Conservation (phyloP, 345 rosid genomes). For the Populus ilicifolia region DNA sequence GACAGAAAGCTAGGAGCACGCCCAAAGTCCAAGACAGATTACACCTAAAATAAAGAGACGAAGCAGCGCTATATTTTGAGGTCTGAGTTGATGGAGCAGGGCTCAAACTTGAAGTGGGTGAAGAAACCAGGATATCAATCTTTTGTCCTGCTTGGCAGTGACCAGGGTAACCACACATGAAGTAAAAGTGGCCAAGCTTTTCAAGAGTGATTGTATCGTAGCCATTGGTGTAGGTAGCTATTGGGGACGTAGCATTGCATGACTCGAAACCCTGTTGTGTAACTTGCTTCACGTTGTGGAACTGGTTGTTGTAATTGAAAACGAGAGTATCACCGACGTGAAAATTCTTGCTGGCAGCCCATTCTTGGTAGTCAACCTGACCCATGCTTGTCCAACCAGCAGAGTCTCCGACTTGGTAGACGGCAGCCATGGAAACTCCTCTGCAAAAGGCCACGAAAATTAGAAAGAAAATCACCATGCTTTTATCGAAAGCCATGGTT, state of each 20-base stretch:
- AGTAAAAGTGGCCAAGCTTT: constrained; percentile 28
- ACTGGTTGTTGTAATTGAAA: constrained; percentile 17
- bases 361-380: not conserved
- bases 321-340: not conserved
- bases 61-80: no score
- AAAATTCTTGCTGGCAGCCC: not conserved
- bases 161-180: constrained; percentile 25
- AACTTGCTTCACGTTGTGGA: constrained; percentile 36
- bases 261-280: constrained; percentile 17
- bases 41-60: no score
- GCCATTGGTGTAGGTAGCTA: constrained; percentile 26
- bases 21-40: no score
- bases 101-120: no score
- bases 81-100: no score
- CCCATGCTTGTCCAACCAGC: constrained; percentile 12
- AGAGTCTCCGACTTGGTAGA: not conserved
- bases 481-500: no score
- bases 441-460: not conserved
- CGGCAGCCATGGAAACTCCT: not conserved
- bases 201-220: constrained; percentile 19
- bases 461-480: no score
- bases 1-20: no score
- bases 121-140: constrained; percentile 15
- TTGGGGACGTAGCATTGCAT: constrained; percentile 25
- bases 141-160: constrained; percentile 36